Percentiles rank a stretch among this genome's conserved stretches.
Conservation (phyloP, 2,329 filamentous ascomycete species). For the Pestalotiopsis sp. region DNA sequence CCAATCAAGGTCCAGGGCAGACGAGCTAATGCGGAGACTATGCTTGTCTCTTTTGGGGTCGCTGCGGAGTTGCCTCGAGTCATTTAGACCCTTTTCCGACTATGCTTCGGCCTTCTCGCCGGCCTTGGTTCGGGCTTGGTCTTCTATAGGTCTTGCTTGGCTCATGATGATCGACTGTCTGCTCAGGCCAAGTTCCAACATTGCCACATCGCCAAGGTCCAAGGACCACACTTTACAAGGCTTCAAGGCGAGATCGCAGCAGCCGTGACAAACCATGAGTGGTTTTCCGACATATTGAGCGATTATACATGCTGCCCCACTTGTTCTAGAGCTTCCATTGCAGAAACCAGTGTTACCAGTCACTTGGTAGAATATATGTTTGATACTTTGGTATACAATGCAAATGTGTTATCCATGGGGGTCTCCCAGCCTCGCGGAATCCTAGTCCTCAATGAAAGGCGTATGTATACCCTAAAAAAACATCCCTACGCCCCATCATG, state of each 20-base stretch:
- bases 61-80: slow-evolving; percentile 4
- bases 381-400: neutral
- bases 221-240: neutral
- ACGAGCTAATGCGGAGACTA: neutral
- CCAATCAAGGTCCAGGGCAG: neutral
- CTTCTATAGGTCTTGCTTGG: neutral
- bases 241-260: neutral
- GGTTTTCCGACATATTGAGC: neutral
- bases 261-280: neutral
- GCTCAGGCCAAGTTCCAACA: neutral
- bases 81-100: neutral
- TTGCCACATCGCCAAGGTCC: neutral
- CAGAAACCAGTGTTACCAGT: neutral
- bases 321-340: neutral
- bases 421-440: neutral
- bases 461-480: neutral
- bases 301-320: neutral
- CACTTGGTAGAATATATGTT: neutral
- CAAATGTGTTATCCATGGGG: neutral
- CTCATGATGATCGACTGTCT: neutral
- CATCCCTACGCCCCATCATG: neutral
- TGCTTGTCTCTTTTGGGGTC: slow-evolving; percentile 3
- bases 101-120: neutral
- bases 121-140: slow-evolving; percentile 6
- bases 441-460: neutral